Base-by-base conservation (phyloP, 2,329 filamentous ascomycete genomes). In the Metarhizium sp. region DNA sequence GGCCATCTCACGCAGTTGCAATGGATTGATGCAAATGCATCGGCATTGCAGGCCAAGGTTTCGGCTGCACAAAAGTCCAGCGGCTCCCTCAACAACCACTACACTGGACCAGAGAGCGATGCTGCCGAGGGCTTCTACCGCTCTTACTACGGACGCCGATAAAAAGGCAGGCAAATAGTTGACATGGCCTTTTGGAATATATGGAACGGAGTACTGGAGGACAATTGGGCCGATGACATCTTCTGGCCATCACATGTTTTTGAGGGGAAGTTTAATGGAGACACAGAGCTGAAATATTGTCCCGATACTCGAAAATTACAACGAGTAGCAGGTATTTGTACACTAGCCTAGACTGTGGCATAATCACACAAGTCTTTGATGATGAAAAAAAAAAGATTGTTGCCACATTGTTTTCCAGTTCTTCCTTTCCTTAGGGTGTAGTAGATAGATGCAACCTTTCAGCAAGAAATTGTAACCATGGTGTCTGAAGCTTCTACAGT, bases 1-100 rank as follows among this genome's bases (percentile, higher is more conserved):
- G 85, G 87, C 29, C 94, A 99, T 70, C 83, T 99, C 42, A 85
- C 86, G 40, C 92, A 96, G 71, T 79, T 99, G 58, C 92, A 96
- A 72, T 88, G 88, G 75, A 97, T 99, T 69, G 92, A 97, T 67
- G 83, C 85, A 60, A 92, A 92, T 60, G 88, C 92, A 40, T 81
- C 85, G 16, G 81, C 86, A 36, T 78, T 97, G 53, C 88, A 95
- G 69, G 79, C 85, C 57, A 95, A 95, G 78, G 89, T 97, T 52
- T 74, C 77, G 6, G 82, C 86, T 34, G 89, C 92, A 29, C 91
- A 96, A 68, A 92, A 92, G 72, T 82, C 89, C 40, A 85, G 84
- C 64, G 84, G 83, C 65, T 79, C 76, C 59, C 71, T 86, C 59
- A 78, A 79, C 56, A 77, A 73, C 61, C 78, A 79, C 56, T 79